Evolutionary conservation across 768 basidiomycete genomes (phyloP), one percentile per base, ranked within the genome.

Genomic region (Lactarius hengduanensis): DNA sequence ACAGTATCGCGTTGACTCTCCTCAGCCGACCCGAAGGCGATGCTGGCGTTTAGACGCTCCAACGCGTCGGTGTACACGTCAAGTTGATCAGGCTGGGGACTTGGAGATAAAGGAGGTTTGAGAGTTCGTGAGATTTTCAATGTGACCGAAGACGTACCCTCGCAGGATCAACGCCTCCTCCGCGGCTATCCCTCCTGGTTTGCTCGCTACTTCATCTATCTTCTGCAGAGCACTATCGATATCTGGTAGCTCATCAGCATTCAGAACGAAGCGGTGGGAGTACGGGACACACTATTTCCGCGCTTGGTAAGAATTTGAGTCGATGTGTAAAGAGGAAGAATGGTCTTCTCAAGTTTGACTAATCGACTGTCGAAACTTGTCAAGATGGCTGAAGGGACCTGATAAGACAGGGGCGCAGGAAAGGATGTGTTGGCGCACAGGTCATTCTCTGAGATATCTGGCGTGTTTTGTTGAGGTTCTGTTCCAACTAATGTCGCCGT

Each of bases 361-460:
- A 95, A 78, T 22, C 93, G 85, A 1, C 86, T 85, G 75, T 94
- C 93, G 72, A 94, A 92, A 71, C 89, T 92, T 68, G 89, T 87
- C 59, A 95, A 80, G 71, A 94, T 88, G 56, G 89, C 92, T 94
- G 73, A 73, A 38, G 70, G 59, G 70, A 76, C 68, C 26, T 69
- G 80, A 62, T 79, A 72, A 59, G 26, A 63, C 15, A 20, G 45
- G 58, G 54, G 56, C 30, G 47, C 16, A 16, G 28, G 13, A 43
- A 61, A 59, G 10, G 3, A 26, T 34, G 43, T n/a, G 50, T 74
- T 34, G 4, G 28, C 89, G 63, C 78, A 94, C 91, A 85, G 67
- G 85, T 92, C 92, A 94, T 94, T 59, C 90, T 82, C 72, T 90
- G 89, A 1, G 92, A 93, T 67, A 92, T 89, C 72, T 91, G 91